These are phyloP conservation scores for Aspergillus sp. DNA, from an alignment of 2,329 filamentous ascomycete species.

Conservation along the genomic window DNA sequence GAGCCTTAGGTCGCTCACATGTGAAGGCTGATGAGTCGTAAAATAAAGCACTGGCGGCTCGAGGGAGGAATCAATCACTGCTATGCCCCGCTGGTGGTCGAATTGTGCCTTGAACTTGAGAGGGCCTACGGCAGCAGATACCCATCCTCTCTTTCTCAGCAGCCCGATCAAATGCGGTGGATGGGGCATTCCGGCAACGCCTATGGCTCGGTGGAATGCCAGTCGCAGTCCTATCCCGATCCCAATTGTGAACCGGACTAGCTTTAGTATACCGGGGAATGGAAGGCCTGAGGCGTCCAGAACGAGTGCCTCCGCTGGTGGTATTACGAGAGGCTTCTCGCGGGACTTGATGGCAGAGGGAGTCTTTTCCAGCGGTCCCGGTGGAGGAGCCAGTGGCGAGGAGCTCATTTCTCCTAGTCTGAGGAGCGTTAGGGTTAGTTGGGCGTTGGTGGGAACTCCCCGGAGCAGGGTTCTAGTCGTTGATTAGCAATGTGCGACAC, in stretches of 20 bases:
- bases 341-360: not conserved
- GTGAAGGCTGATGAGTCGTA: constrained; percentile 42
- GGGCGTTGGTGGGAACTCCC: constrained; percentile 81
- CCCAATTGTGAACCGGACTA: constrained; percentile 69
- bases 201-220: constrained; percentile 70
- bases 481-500: constrained; percentile 11
- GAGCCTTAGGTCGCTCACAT: constrained; percentile 46
- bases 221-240: constrained; percentile 71
- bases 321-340: not conserved
- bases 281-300: not conserved
- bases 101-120: constrained; percentile 73
- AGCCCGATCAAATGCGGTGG: constrained; percentile 73
- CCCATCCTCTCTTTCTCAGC: constrained; percentile 50
- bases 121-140: constrained; percentile 58
- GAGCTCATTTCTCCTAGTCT: constrained; percentile 80
- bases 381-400: constrained; percentile 70
- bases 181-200: constrained; percentile 58
- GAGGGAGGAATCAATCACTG: constrained; percentile 57
- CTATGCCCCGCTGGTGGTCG: constrained; percentile 68
- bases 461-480: constrained; percentile 63
- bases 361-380: constrained; percentile 56
- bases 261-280: constrained; percentile 47
- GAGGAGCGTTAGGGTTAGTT: constrained; percentile 78
- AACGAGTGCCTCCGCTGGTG: not conserved
- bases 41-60: constrained; percentile 58